phyloP scores from a whole-genome alignment of 1,284 basidiomycete genomes.

The Ganoderma boninense region DNA sequence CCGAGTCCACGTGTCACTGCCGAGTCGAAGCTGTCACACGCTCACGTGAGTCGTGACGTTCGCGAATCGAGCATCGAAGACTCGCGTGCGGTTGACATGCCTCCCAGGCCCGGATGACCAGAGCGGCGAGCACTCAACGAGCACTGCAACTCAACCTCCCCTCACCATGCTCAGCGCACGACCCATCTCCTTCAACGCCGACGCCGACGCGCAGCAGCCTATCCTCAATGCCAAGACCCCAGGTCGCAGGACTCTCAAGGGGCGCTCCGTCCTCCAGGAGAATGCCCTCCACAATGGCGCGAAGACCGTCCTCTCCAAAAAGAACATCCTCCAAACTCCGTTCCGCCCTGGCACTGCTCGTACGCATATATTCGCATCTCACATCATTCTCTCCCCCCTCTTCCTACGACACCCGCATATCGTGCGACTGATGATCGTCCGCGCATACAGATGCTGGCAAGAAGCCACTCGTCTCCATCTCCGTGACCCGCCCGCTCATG shows the following conservation, averaged over 20 bases:
- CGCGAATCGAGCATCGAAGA: not conserved
- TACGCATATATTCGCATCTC: constrained; percentile 16
- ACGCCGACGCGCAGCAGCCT: constrained; percentile 35
- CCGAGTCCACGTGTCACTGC: too few relatives aligned
- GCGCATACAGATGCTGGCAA: constrained; percentile 26
- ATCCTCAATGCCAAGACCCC: constrained; percentile 56
- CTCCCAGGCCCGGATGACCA: too few relatives aligned
- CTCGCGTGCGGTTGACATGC: not conserved
- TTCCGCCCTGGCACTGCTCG: constrained; percentile 37
- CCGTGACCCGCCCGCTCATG: constrained; percentile 54
- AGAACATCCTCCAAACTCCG: constrained; percentile 51
- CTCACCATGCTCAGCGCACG: constrained; percentile 56
- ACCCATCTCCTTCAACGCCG: constrained; percentile 45
- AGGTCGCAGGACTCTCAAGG: constrained; percentile 49
- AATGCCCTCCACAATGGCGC: constrained; percentile 52
- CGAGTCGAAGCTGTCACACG: not conserved
- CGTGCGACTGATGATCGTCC: not conserved
- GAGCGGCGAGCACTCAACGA: not conserved
- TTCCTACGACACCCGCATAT: not conserved
- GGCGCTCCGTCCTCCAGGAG: constrained; percentile 56
- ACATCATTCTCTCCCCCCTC: not conserved
- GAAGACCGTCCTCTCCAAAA: constrained; percentile 52
- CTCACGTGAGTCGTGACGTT: not conserved
- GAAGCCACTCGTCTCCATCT: constrained; percentile 32
- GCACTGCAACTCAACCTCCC: not conserved